Conservation (phyloP, 139 green algal species). For the Gonium pectorale region DNA sequence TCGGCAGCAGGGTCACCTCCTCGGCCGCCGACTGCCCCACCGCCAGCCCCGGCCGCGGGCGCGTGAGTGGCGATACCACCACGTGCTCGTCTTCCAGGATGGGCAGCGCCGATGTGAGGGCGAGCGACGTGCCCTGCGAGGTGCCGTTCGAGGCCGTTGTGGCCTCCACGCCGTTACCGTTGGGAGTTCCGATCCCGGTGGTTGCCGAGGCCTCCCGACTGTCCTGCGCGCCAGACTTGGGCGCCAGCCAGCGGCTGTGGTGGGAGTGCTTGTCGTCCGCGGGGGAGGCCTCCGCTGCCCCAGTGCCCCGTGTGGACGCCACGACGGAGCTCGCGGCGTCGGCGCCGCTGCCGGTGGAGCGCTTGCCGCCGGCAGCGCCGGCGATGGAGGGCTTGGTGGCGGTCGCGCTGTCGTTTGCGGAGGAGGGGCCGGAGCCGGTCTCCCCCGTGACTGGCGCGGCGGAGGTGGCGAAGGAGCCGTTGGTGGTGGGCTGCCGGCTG, state of each 20-base stretch:
- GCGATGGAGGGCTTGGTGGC: neutral
- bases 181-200: neutral
- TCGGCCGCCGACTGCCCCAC: constrained; percentile 15
- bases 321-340: neutral
- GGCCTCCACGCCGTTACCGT: neutral
- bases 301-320: no score
- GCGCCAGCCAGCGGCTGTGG: no score
- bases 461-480: no score
- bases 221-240: neutral
- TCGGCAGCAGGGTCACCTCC: constrained; percentile 23
- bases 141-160: neutral
- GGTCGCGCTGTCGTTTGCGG: neutral
- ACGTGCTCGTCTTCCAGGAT: constrained; percentile 33
- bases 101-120: neutral
- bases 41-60: constrained; percentile 8
- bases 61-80: constrained; percentile 19
- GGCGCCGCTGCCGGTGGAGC: neutral
- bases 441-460: no score
- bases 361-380: neutral
- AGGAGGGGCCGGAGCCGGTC: no score
- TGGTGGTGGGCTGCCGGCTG: no score
- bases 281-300: no score
- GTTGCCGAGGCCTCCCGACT: neutral
- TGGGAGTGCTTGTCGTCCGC: neutral
- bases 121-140: neutral